Evolutionary conservation across 2,329 filamentous ascomycete species (phyloP).

Genomic region (Septoria petroselini): DNA sequence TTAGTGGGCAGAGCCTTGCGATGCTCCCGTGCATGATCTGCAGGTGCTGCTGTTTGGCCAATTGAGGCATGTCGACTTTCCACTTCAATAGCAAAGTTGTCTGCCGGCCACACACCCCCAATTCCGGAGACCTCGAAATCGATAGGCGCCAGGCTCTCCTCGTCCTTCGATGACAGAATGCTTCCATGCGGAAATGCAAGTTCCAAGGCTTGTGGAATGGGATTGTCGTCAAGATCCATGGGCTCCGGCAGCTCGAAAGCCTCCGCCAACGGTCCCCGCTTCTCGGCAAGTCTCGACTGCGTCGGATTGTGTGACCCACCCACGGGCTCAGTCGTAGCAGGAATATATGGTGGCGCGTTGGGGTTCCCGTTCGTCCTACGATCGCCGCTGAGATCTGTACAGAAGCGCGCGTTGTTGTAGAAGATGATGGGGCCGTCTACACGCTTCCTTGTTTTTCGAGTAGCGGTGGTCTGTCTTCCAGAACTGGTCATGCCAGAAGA

Average conservation of each 20-base stretch:
- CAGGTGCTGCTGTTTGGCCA: constrained; percentile 18
- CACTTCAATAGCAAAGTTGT: constrained; percentile 55
- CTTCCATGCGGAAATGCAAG: constrained; percentile 40
- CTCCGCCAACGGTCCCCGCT: constrained; percentile 34
- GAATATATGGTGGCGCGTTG: constrained; percentile 27
- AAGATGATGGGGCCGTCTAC: constrained; percentile 77
- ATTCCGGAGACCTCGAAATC: constrained; percentile 53
- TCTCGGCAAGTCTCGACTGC: constrained; percentile 27
- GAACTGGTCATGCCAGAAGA: constrained; percentile 48
- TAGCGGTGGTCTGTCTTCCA: constrained; percentile 42
- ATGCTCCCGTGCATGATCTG: constrained; percentile 19
- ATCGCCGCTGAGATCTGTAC: constrained; percentile 73
- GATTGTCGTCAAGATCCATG: constrained; percentile 39
- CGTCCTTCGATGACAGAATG: constrained; percentile 23
- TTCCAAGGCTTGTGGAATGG: constrained; percentile 37
- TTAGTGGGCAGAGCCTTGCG: constrained; percentile 29
- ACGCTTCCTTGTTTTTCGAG: constrained; percentile 49
- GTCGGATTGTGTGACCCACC: constrained; percentile 15
- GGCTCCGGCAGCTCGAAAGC: constrained; percentile 34
- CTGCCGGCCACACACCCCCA: constrained; percentile 59
- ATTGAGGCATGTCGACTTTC: constrained; percentile 32
- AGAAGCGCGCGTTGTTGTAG: constrained; percentile 76
- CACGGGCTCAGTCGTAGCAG: constrained; percentile 21
- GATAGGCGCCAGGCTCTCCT: constrained; percentile 28
- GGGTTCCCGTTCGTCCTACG: constrained; percentile 30